Evolutionary conservation across 2,329 filamentous ascomycete species (phyloP).

Genomic region (Arachnopeziza araneosa): DNA sequence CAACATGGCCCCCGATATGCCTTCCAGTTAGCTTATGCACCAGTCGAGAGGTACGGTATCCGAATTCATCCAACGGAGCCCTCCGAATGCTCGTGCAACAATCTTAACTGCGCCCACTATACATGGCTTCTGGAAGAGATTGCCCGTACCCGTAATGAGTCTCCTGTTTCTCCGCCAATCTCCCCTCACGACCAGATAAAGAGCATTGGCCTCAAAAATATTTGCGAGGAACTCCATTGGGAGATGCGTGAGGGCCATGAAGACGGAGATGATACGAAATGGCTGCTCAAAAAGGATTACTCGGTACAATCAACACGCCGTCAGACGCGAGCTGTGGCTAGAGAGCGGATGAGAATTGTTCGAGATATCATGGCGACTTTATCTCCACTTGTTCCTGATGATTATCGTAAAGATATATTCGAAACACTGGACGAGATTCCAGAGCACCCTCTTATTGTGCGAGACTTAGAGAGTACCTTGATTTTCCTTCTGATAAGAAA

Average conservation of each 20-base stretch:
- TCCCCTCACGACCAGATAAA: constrained; percentile 18
- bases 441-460: neutral
- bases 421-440: constrained; percentile 13
- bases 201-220: constrained; percentile 18
- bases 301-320: constrained; percentile 2
- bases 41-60: constrained; percentile 21
- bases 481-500: constrained; percentile 21
- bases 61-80: constrained; percentile 18
- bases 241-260: constrained; percentile 20
- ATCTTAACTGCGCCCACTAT: constrained; percentile 20
- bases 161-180: neutral
- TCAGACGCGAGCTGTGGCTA: constrained; percentile 7
- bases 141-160: constrained; percentile 1
- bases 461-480: constrained; percentile 25
- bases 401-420: constrained; percentile 23
- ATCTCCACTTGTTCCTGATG: constrained; percentile 16
- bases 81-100: constrained; percentile 20
- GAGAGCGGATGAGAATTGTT: constrained; percentile 15
- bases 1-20: constrained; percentile 20
- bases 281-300: constrained; percentile 22
- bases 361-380: constrained; percentile 28
- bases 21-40: constrained; percentile 26
- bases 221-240: constrained; percentile 26
- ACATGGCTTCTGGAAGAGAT: constrained; percentile 23
- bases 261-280: constrained; percentile 18